Conservation (phyloP, 345 rosid genomes). For the Bretschneidera sinensis region DNA sequence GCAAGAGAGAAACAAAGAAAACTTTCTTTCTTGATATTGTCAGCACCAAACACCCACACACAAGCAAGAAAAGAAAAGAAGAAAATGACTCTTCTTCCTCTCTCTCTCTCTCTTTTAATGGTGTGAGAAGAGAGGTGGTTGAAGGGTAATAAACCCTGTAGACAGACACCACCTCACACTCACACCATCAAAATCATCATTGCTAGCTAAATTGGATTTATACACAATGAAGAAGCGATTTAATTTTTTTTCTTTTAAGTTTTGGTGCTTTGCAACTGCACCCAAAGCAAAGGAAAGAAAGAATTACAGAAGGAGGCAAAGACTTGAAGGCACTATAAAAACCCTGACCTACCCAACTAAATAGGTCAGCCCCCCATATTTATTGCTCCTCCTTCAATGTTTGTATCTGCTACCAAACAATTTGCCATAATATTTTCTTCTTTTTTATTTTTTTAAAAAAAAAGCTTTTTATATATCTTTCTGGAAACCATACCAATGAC, state of each 20-base stretch:
- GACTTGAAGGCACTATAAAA: slow-evolving; percentile 47
- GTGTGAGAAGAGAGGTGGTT: slow-evolving; percentile 50
- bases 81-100: slow-evolving; percentile 24
- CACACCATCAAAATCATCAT: slow-evolving; percentile 49
- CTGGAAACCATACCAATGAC: neutral
- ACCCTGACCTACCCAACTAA: slow-evolving; percentile 76
- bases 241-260: neutral
- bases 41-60: slow-evolving; percentile 23
- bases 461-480: neutral
- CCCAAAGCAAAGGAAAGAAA: slow-evolving; percentile 20
- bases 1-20: neutral
- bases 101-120: slow-evolving; percentile 32
- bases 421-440: slow-evolving; percentile 36
- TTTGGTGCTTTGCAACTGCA: slow-evolving; percentile 14
- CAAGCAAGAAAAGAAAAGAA: slow-evolving; percentile 17
- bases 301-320: slow-evolving; percentile 12
- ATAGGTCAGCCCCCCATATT: slow-evolving; percentile 53
- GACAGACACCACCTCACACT: slow-evolving; percentile 26
- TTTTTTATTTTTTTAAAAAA: neutral
- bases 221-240: slow-evolving; percentile 1
- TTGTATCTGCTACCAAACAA: slow-evolving; percentile 62
- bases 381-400: slow-evolving; percentile 82
- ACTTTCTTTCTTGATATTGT: slow-evolving; percentile 13
- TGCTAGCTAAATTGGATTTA: slow-evolving; percentile 38
- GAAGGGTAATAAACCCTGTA: slow-evolving; percentile 41